A percentile compares a stretch with the other conserved stretches of the same genome.
phyloP scores from a whole-genome alignment of 1,139 yeast genomes.

The Hyphopichia buzzinii region DNA sequence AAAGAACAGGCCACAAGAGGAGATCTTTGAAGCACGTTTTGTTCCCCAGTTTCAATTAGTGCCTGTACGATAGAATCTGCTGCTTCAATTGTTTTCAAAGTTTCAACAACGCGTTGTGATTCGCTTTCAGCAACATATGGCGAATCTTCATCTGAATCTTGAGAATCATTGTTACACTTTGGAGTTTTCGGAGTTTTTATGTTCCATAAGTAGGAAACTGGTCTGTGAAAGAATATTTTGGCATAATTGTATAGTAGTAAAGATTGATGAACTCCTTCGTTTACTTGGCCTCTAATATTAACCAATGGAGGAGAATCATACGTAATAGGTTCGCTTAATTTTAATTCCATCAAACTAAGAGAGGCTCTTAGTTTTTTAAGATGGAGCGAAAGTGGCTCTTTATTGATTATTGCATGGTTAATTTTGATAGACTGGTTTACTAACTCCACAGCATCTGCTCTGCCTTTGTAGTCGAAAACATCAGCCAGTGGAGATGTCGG shows the following conservation, averaged over 20 bases:
- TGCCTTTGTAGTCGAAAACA: constrained; percentile 42
- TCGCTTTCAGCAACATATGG: too few relatives aligned
- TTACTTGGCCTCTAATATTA: constrained; percentile 37
- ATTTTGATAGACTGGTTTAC: constrained; percentile 48
- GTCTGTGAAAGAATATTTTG: constrained; percentile 50
- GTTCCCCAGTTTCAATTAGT: too few relatives aligned
- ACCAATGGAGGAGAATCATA: constrained; percentile 41
- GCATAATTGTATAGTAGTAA: constrained; percentile 45
- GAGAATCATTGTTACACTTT: too few relatives aligned
- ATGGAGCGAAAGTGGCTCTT: constrained; percentile 31
- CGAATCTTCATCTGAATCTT: too few relatives aligned
- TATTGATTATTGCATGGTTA: constrained; percentile 40
- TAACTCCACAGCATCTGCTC: constrained; percentile 45
- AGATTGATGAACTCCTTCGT: constrained; percentile 51
- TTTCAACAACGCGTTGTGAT: too few relatives aligned
- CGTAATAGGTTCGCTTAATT: constrained; percentile 39
- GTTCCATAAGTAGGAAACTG: constrained; percentile 49
- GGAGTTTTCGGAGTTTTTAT: too few relatives aligned
- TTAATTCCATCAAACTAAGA: constrained; percentile 48
- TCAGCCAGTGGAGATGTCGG: constrained; percentile 32
- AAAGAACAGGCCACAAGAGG: constrained; percentile 50
- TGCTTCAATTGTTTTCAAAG: too few relatives aligned
- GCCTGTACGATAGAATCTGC: too few relatives aligned
- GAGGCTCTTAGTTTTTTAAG: too few relatives aligned
- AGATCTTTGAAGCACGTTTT: constrained; percentile 23